Conservation (phyloP, 495 filamentous ascomycete species). For the Podospora bellae-mahoneyi region DNA sequence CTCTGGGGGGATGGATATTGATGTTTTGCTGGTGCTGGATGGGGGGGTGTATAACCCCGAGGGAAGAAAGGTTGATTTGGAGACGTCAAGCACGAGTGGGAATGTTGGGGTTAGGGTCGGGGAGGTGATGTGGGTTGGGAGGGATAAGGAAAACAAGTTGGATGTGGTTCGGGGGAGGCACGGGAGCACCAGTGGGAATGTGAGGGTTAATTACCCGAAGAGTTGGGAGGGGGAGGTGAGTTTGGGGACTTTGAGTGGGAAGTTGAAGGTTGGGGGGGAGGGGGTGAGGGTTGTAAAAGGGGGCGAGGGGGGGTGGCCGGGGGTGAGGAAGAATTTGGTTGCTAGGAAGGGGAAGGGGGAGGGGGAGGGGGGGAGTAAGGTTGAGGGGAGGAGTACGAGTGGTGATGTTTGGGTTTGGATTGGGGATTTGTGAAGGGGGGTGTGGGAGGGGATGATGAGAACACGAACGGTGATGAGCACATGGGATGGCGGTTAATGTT, state of each 20-base stretch:
- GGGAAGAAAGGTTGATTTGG: slow-evolving; percentile 5
- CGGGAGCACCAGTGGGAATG: slow-evolving; percentile 34
- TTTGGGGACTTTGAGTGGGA: slow-evolving; percentile 30
- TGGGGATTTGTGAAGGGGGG: slow-evolving; percentile 23
- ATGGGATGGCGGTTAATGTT: not conserved
- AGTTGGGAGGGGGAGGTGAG: slow-evolving; percentile 42
- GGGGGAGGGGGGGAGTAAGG: slow-evolving; percentile 26
- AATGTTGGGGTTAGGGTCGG: slow-evolving; percentile 27
- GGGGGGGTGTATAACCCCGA: not conserved
- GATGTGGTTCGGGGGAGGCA: slow-evolving; percentile 32
- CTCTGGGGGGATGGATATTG: slow-evolving; percentile 28
- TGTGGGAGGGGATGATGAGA: not conserved
- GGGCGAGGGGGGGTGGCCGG: slow-evolving; percentile 29
- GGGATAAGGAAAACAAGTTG: slow-evolving; percentile 14
- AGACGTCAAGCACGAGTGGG: slow-evolving; percentile 36
- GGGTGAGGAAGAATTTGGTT: slow-evolving; percentile 27
- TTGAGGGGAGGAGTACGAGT: slow-evolving; percentile 21
- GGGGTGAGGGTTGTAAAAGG: slow-evolving; percentile 34
- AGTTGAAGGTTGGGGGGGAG: slow-evolving; percentile 30
- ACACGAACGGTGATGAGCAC: not conserved
- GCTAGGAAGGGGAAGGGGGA: slow-evolving; percentile 45
- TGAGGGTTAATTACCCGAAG: slow-evolving; percentile 35
- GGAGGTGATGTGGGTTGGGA: slow-evolving; percentile 37
- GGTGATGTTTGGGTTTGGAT: slow-evolving; percentile 35
- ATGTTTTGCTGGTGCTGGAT: slow-evolving; percentile 40